Evolutionary conservation across 2,329 filamentous ascomycete genomes (phyloP), one percentile per base, ranked within the genome.

Genomic region (Talaromyces sp.): DNA sequence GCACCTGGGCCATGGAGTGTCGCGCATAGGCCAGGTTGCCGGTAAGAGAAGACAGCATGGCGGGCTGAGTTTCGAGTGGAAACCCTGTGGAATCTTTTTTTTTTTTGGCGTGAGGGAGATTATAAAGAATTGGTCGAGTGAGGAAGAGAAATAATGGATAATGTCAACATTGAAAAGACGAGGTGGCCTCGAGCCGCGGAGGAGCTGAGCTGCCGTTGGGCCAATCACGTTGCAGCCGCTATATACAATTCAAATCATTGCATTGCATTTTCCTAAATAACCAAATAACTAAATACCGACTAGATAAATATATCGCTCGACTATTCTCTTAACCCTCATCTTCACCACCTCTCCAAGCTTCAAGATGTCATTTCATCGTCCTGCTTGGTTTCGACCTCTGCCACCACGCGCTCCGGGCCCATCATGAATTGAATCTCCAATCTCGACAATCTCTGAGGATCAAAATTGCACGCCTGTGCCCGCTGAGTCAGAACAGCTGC

Each of bases 1-100:
- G 86, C 68, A 94, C 77, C 82, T 96, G 92, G 56, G 87, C 83
- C 69, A 92, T 87, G 60, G 90, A 84, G 75, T 96, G 91, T 76
- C 92, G 89, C 67, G 91, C 89, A 76, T 91, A 92, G 44, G 76
- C 70, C 58, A 78, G 68, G 72, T 85, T 80, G 59, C 78, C 77
- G 63, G 82, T 79, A 66, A 96, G 81, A 66, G 82, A 79, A 52
- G 87, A 86, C 66, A 94, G 71, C 90, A 93, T 93, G 62, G 60
- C 79, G 31, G 27, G 27, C 23, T 28, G 28, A 14, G 6, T 31
- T n/a, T 55, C 42, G 42, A n/a, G 42, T 16, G 6, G 14, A 23
- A 6, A 8, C 33, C 33, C 33, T 36, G 12, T 36, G 12, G 33
- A 36, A 23, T 23, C 23, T 23, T 23, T 23, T 23, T 23, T 36